phyloP scores from a whole-genome alignment of 805 yeast species.

The Saccharomycopsis sp. region DNA sequence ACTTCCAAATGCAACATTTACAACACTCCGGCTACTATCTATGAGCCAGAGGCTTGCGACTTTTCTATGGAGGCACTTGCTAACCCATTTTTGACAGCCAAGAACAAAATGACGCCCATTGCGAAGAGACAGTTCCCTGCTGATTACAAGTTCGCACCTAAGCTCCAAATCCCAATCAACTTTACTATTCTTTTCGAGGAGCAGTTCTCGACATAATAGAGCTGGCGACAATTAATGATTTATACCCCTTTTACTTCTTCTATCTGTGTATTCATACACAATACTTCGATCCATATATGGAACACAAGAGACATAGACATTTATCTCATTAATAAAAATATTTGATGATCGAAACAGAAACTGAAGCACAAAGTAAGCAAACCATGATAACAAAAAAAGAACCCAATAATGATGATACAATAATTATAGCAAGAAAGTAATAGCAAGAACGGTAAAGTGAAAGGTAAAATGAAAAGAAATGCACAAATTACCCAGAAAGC shows the following conservation, averaged over 20 bases:
- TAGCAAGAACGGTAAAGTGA: not conserved
- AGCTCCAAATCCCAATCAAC: slow-evolving; percentile 11
- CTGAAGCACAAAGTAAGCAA: no score
- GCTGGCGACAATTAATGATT: not conserved
- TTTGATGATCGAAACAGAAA: no score
- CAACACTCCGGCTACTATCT: not conserved
- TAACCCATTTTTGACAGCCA: not conserved
- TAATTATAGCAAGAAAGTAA: not conserved
- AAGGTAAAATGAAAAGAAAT: not conserved
- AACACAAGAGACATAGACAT: no score
- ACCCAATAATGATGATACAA: not conserved
- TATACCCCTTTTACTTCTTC: not conserved
- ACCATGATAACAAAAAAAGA: no score
- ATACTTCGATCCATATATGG: no score
- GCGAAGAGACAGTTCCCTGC: not conserved
- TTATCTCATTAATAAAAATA: no score
- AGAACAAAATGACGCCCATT: not conserved
- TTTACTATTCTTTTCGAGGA: slow-evolving; percentile 14
- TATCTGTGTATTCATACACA: no score
- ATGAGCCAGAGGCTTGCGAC: not conserved
- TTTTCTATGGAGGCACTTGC: not conserved
- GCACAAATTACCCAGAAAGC: not conserved
- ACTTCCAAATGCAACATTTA: not conserved
- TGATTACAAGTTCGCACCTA: slow-evolving; percentile 4
- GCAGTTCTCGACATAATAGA: slow-evolving; percentile 1